phyloP scores from a whole-genome alignment of 345 rosid species.

The Populus alba region DNA sequence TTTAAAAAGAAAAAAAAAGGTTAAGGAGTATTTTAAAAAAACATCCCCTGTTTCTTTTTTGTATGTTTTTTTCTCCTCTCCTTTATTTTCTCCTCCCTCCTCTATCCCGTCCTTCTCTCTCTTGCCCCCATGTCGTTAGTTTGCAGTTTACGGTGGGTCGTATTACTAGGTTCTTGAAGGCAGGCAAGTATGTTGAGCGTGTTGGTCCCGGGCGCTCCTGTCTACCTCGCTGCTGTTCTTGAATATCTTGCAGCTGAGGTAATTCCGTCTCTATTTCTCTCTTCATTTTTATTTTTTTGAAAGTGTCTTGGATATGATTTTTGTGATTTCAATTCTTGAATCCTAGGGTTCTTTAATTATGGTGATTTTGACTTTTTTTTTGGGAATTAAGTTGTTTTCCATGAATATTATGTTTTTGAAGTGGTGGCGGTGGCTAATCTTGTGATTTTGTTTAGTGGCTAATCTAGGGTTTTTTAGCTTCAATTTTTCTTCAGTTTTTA shows the following conservation, averaged over 20 bases:
- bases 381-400: neutral
- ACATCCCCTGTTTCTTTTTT: no score
- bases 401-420: neutral
- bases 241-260: conserved; percentile 97
- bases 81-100: no score
- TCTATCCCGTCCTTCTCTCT: no score
- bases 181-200: conserved; percentile 91
- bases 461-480: neutral
- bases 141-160: conserved; percentile 93
- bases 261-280: neutral
- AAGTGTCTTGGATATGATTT: neutral
- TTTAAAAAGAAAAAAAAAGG: no score
- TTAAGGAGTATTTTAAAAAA: no score
- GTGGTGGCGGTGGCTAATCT: neutral
- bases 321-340: neutral
- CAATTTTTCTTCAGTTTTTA: neutral
- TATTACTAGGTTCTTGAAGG: conserved; percentile 87
- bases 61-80: no score
- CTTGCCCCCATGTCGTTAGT: conserved; percentile 8
- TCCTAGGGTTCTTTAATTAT: neutral
- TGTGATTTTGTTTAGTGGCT: neutral
- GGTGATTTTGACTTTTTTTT: neutral
- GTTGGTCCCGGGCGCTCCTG: conserved; percentile 96
- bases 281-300: no score
- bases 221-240: conserved; percentile 88